These are phyloP conservation scores for Dioscorea zingiberensis DNA, from an alignment of 106 monocot genomes.

Conservation along the genomic window DNA sequence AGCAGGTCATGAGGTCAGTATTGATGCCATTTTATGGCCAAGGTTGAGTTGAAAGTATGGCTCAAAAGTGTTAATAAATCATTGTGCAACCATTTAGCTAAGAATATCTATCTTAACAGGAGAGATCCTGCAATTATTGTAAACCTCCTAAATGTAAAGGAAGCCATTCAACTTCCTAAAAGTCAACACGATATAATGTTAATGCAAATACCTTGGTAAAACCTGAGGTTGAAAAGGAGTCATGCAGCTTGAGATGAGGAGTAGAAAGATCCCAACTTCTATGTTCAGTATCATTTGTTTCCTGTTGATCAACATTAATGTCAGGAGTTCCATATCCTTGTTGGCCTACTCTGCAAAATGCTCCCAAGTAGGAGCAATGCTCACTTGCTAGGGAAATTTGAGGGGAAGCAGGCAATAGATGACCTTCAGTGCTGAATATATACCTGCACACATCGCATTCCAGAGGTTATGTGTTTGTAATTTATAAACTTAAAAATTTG, in stretches of 20 bases:
- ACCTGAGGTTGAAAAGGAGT: conserved; percentile 24
- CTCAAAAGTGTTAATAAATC: too few relatives aligned
- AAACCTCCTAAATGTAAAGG: too few relatives aligned
- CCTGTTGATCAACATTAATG: conserved; percentile 23
- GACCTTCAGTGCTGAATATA: conserved; percentile 96
- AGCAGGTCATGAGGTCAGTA: too few relatives aligned
- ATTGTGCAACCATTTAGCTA: too few relatives aligned
- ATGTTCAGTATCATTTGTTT: conserved; percentile 45
- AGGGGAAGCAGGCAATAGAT: conserved; percentile 80
- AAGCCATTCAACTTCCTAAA: too few relatives aligned
- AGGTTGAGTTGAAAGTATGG: too few relatives aligned
- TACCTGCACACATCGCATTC: conserved; percentile 40
- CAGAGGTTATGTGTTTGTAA: neutral
- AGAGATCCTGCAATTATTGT: too few relatives aligned
- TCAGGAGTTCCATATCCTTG: conserved; percentile 18
- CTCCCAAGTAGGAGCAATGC: conserved; percentile 89
- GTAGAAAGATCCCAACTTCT: neutral
- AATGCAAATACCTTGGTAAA: conserved; percentile 55
- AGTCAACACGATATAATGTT: neutral
- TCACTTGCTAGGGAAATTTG: conserved; percentile 77
- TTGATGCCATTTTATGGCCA: too few relatives aligned
- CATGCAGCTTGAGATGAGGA: conserved; percentile 10
- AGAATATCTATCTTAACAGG: too few relatives aligned
- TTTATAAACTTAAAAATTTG: neutral
- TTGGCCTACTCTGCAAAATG: conserved; percentile 55